Evolutionary conservation across 2,329 filamentous ascomycete genomes (phyloP), one percentile per base, ranked within the genome.

Genomic region (Xylaria sp.): DNA sequence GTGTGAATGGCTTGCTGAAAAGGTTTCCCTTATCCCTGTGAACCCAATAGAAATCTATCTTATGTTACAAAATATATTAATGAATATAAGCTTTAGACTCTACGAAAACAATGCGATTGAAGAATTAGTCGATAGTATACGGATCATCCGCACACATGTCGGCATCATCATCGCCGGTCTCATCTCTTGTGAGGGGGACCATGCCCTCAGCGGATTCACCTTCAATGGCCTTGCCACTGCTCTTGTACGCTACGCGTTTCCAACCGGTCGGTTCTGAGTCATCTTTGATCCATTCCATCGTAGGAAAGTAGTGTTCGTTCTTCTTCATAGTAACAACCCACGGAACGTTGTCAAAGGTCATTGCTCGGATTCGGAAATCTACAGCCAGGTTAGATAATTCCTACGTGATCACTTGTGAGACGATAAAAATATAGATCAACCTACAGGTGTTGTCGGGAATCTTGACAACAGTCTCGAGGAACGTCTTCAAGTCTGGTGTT

Each of bases 251-350:
- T 23, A 89, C 83, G 44, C 89, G 83, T 63, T 84, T 84, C 90
- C 90, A 92, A 59, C 89, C 89, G 71, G 86, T 89, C 1, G 84
- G 80, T 71, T 89, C 87, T 6, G 81, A 81, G 16, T 81, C 77
- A 71, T 91, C 89, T 79, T 91, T 91, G 80, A 89, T 87, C 85
- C 89, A 91, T 76, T 92, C 90, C 80, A 89, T 87, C 0, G 89
- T 91, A 0, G 90, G 90, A 81, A 92, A 92, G 80, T 99, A 99
- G 81, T 99, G 96, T 79, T 99, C 95, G 75, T 98, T 98, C 88
- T 98, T 98, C 90, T 99, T 99, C 93, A 99, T 97, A 9, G 96
- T 99, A 47, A 97, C 93, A n/a, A 99, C 94, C 94, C 96, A 99
- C 3, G 95, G 95, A 10, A 99, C 94, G 76, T 97, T 97, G 80